A percentile compares a stretch with the other conserved stretches of the same genome.
phyloP scores from a whole-genome alignment of 108 stramenopile genomes.

The Nitzschia sp. region DNA sequence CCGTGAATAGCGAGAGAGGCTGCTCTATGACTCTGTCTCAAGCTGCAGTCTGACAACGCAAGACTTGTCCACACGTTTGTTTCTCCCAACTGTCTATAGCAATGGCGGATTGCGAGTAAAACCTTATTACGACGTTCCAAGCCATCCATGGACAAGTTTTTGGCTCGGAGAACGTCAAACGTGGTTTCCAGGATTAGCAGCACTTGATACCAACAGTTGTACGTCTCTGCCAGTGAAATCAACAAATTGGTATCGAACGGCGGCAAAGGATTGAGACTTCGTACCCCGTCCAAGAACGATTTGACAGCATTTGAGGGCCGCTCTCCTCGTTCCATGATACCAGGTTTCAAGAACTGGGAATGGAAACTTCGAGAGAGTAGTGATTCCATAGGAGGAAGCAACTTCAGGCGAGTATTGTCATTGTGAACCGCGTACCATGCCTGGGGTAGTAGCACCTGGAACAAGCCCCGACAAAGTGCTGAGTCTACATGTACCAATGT shows the following conservation, averaged over 20 bases:
- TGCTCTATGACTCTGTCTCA: constrained; percentile 52
- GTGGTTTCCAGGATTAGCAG: constrained; percentile 59
- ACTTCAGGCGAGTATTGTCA: constrained; percentile 40
- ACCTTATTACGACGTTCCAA: constrained; percentile 8
- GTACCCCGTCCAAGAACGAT: constrained; percentile 51
- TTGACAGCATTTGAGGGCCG: constrained; percentile 41
- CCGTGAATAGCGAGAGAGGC: constrained; percentile 76
- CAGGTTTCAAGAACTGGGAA: constrained; percentile 57
- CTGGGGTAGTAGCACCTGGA: constrained; percentile 49
- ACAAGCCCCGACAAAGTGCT: constrained; percentile 46
- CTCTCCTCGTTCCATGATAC: constrained; percentile 14
- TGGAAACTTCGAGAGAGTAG: constrained; percentile 70
- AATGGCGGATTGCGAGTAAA: constrained; percentile 51
- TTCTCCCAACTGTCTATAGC: constrained; percentile 63
- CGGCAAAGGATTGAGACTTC: constrained; percentile 56
- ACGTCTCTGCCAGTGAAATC: constrained; percentile 53
- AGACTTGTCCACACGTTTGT: constrained; percentile 44
- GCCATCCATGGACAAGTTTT: constrained; percentile 8
- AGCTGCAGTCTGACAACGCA: constrained; percentile 44
- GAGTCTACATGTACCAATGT: constrained; percentile 55
- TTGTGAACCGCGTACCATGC: constrained; percentile 53
- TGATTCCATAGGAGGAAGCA: constrained; percentile 55
- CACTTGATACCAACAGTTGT: constrained; percentile 73
- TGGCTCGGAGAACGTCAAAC: constrained; percentile 34
- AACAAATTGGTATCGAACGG: constrained; percentile 55